phyloP scores from a whole-genome alignment of 2,329 filamentous ascomycete species.

The Fusarium sp. region DNA sequence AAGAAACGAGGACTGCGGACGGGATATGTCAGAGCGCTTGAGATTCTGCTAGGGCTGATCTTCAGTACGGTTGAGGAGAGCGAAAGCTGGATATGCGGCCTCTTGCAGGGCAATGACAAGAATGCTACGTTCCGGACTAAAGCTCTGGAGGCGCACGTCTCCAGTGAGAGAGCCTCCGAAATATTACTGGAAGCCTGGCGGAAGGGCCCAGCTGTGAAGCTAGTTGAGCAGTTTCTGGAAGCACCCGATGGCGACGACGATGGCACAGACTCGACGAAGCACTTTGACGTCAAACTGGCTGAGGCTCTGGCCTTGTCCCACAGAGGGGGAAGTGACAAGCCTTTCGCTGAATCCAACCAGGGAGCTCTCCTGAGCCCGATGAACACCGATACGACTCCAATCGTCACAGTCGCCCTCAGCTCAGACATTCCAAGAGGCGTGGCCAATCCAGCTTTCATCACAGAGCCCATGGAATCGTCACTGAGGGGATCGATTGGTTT shows the following conservation, averaged over 20 bases:
- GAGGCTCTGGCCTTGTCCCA: not conserved
- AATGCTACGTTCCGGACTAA: not conserved
- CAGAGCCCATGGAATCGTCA: no score
- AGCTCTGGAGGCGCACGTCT: not conserved
- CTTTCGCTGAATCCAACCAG: no score
- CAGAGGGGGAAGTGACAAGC: no score
- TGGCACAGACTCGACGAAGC: not conserved
- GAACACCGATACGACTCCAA: not conserved
- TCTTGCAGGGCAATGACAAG: constrained; percentile 7
- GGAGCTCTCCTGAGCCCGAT: not conserved
- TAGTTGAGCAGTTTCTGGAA: not conserved
- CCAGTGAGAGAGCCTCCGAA: not conserved
- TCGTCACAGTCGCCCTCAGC: not conserved
- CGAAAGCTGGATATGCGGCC: constrained; percentile 6
- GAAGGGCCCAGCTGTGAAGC: constrained; percentile 2
- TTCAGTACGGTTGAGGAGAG: constrained; percentile 11
- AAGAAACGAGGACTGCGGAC: constrained; percentile 25
- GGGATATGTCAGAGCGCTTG: constrained; percentile 25
- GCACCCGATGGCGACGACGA: constrained; percentile 11
- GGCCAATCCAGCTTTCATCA: not conserved
- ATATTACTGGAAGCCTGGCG: constrained; percentile 8
- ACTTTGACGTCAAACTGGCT: constrained; percentile 5
- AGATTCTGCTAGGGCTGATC: constrained; percentile 15
- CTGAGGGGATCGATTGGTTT: no score
- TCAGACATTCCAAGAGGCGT: not conserved